A percentile compares a stretch with the other conserved stretches of the same genome.
phyloP scores from a whole-genome alignment of 495 filamentous ascomycete species.

The Immersiella caudata region DNA sequence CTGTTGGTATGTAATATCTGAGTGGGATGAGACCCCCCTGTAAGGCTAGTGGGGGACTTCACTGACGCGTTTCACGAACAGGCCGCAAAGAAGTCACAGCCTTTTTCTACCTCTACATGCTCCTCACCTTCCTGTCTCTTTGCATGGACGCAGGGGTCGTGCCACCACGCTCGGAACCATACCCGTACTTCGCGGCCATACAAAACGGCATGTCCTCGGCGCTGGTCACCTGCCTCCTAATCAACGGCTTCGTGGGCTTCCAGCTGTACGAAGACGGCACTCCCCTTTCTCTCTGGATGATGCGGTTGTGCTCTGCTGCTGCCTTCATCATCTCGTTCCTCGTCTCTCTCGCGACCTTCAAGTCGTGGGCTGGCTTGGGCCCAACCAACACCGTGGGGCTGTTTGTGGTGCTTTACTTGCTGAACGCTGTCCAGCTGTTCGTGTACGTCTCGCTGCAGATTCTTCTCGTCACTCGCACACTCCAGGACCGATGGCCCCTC shows the following conservation, averaged over 20 bases:
- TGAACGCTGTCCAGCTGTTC: conserved; percentile 83
- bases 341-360: conserved; percentile 90
- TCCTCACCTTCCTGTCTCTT: conserved; percentile 84
- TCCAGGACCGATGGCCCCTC: conserved; percentile 94
- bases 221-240: conserved; percentile 81
- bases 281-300: conserved; percentile 87
- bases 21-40: neutral
- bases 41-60: neutral
- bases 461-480: conserved; percentile 82
- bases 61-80: conserved; percentile 40
- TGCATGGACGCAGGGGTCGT: conserved; percentile 92
- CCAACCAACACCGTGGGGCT: conserved; percentile 85
- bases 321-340: conserved; percentile 89
- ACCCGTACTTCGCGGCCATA: conserved; percentile 87
- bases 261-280: conserved; percentile 99
- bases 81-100: conserved; percentile 97
- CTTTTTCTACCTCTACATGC: conserved; percentile 97
- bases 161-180: conserved; percentile 75
- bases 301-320: conserved; percentile 71
- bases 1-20: conserved; percentile 74
- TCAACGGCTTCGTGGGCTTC: conserved; percentile 99
- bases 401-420: conserved; percentile 89
- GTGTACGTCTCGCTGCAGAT: conserved; percentile 89
- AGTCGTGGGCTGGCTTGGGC: conserved; percentile 81
- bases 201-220: conserved; percentile 92